phyloP scores from a whole-genome alignment of 2,329 filamentous ascomycete genomes.

The Cladosporium sp. region DNA sequence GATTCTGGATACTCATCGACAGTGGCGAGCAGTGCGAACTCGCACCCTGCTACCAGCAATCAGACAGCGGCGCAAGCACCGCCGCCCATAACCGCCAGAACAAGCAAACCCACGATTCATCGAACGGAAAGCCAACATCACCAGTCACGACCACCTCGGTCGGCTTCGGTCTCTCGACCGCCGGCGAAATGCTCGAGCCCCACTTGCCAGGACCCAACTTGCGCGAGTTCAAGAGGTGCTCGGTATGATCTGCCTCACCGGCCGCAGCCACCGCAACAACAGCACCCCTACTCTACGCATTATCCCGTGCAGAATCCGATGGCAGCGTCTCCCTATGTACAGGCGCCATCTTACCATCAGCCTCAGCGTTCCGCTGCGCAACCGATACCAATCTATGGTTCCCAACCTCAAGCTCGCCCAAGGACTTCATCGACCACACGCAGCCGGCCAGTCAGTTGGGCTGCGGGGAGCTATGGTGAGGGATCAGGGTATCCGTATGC shows the following conservation, averaged over 20 bases:
- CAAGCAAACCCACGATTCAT: conserved; percentile 24
- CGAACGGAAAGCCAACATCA: conserved; percentile 19
- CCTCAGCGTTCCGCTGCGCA: conserved; percentile 3
- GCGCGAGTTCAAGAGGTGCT: conserved; percentile 19
- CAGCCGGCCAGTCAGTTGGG: conserved; percentile 22
- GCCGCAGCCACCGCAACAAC: conserved; percentile 10
- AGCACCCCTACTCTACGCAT: conserved; percentile 15
- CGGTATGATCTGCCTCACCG: conserved; percentile 22
- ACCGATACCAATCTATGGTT: not conserved
- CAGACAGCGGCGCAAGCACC: not conserved
- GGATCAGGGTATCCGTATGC: not conserved
- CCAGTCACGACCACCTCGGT: conserved; percentile 11
- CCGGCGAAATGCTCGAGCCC: conserved; percentile 49
- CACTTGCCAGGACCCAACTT: conserved; percentile 37
- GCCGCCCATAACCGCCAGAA: conserved; percentile 12
- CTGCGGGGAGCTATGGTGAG: conserved; percentile 11
- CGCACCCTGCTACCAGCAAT: not conserved
- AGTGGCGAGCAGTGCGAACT: conserved; percentile 5
- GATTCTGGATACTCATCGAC: conserved; percentile 60
- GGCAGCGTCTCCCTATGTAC: conserved; percentile 15
- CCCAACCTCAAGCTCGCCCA: conserved; percentile 14
- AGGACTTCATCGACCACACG: conserved; percentile 17
- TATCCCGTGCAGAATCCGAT: conserved; percentile 16
- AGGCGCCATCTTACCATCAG: conserved; percentile 19
- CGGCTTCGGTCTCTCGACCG: conserved; percentile 39